A percentile compares a stretch with the other conserved stretches of the same genome.
phyloP scores from a whole-genome alignment of 75 land plant species.

The Picea glauca region DNA sequence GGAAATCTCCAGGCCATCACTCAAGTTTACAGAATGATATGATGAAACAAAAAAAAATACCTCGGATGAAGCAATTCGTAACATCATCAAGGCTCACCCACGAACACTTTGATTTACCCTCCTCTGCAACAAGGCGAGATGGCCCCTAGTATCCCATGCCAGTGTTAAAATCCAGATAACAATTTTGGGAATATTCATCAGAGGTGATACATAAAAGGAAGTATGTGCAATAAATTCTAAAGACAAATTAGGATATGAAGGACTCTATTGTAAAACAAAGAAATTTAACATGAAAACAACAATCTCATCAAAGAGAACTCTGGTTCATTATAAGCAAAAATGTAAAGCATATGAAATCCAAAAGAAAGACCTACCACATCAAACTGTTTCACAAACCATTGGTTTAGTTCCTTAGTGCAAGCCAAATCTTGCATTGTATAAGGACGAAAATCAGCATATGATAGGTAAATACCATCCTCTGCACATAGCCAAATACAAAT shows the following conservation, averaged over 20 bases:
- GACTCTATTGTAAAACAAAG: background rate
- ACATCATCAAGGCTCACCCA: slow-evolving; percentile 95
- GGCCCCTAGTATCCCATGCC: slow-evolving; percentile 63
- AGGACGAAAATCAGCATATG: slow-evolving; percentile 84
- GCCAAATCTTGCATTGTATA: slow-evolving; percentile 81
- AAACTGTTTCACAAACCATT: slow-evolving; percentile 95
- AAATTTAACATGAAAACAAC: background rate
- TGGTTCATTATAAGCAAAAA: background rate
- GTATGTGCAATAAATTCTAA: background rate
- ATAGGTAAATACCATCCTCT: slow-evolving; percentile 87
- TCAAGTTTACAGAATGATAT: too few relatives aligned
- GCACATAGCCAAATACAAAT: slow-evolving; percentile 17
- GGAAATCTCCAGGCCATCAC: too few relatives aligned
- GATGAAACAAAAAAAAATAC: slow-evolving; percentile 19
- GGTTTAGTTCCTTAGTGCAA: slow-evolving; percentile 71
- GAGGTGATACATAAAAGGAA: background rate
- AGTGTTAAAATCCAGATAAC: background rate
- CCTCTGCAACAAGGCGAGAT: slow-evolving; percentile 92
- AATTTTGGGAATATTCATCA: background rate
- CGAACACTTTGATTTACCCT: slow-evolving; percentile 96
- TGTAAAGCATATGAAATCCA: background rate
- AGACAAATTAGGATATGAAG: background rate
- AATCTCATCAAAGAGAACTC: background rate
- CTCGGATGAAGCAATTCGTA: slow-evolving; percentile 68
- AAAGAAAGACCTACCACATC: slow-evolving; percentile 61